A percentile compares a stretch with the other conserved stretches of the same genome.
phyloP scores from a whole-genome alignment of 352 stramenopile species.

The Phytophthora cajani region DNA sequence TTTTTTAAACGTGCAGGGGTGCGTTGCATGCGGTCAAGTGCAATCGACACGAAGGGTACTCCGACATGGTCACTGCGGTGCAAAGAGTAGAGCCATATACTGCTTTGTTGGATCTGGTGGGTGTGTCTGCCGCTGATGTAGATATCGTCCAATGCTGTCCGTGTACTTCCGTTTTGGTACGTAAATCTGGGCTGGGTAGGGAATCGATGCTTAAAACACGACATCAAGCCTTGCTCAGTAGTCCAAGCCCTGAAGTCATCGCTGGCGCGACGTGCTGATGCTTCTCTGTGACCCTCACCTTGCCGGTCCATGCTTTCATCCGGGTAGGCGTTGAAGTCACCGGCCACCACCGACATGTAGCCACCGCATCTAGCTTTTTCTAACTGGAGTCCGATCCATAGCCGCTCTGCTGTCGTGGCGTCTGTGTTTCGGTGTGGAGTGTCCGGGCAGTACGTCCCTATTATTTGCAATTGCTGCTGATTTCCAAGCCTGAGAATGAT shows the following conservation, averaged over 20 bases:
- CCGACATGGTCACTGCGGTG: neutral
- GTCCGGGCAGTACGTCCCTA: conserved; percentile 8
- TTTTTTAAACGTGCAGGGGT: neutral
- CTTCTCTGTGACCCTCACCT: neutral
- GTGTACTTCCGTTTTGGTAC: neutral
- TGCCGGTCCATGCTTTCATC: neutral
- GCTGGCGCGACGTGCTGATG: neutral
- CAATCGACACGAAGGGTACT: neutral
- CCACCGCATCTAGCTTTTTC: neutral
- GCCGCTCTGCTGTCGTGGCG: neutral
- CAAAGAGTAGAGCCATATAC: conserved; percentile 8
- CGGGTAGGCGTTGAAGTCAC: neutral
- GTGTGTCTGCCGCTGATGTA: neutral
- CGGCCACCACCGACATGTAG: neutral
- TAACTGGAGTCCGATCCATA: neutral
- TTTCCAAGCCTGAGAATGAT: conserved; percentile 1
- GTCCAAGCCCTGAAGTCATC: neutral
- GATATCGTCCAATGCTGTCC: conserved; percentile 3
- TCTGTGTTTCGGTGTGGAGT: conserved; percentile 1
- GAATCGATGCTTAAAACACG: neutral
- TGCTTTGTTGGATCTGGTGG: conserved; percentile 3
- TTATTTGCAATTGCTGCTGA: neutral
- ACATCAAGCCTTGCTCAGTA: neutral
- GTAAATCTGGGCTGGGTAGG: neutral
- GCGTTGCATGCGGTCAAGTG: neutral